Percentiles rank a stretch among this genome's conserved stretches.
Conservation (phyloP, 257 asterid genomes). For the Solanum medicagineum region DNA sequence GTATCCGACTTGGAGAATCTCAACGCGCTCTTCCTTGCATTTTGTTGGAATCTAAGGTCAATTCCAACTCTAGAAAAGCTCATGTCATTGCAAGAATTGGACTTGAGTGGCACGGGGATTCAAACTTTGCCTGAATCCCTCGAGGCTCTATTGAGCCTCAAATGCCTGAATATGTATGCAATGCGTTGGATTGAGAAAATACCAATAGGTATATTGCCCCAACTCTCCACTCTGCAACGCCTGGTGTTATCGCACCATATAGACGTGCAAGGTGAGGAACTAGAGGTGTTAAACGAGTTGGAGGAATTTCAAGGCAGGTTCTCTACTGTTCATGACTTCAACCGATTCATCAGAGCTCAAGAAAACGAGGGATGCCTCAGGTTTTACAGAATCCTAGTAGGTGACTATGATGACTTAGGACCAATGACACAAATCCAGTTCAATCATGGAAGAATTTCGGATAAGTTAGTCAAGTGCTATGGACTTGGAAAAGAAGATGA, state of each 20-base stretch:
- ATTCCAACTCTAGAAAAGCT: constrained; percentile 12
- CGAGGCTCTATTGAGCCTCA: constrained; percentile 11
- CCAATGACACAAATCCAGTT: neutral
- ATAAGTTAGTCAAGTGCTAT: neutral
- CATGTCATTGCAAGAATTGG: constrained; percentile 8
- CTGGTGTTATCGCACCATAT: constrained; percentile 7
- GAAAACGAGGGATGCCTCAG: neutral
- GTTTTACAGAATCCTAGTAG: constrained; percentile 11
- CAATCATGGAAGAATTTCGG: neutral
- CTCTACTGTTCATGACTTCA: neutral
- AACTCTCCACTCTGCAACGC: constrained; percentile 6
- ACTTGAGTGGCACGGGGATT: constrained; percentile 5
- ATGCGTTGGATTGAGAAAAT: neutral
- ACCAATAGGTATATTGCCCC: constrained; percentile 10
- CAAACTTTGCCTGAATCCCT: constrained; percentile 13
- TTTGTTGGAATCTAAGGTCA: constrained; percentile 2
- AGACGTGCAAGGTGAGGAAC: constrained; percentile 5
- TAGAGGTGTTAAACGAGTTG: neutral
- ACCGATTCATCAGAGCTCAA: constrained; percentile 10
- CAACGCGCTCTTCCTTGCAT: constrained; percentile 5
- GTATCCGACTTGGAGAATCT: constrained; percentile 16
- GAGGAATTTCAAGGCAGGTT: constrained; percentile 8
- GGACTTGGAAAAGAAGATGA: neutral
- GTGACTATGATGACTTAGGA: neutral
- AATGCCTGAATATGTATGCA: constrained; percentile 9